Evolutionary conservation across 176 grass and related monocot species (phyloP), one percentile per base, ranked within the genome.

Genomic region (Tuctoria greenei): DNA sequence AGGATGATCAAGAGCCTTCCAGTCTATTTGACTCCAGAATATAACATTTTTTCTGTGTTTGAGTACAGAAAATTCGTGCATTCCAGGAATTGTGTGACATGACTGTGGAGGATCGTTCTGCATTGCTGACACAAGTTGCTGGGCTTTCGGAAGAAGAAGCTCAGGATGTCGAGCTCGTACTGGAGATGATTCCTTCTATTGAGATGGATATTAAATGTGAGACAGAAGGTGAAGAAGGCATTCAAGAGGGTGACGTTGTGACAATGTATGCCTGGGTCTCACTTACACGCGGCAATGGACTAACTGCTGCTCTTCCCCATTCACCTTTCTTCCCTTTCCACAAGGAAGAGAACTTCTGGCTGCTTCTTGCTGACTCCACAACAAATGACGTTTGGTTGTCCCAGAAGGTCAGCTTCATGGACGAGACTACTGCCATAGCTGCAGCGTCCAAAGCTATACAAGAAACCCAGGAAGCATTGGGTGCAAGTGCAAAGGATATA

Each of bases 261-360:
- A 95, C 95, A 34, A 92, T 99, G 92, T 95, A 95, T 86, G 84
- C 95, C 61, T 99, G 95, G 95, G 92, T 99, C 18, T 86, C 95
- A 36, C 82, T 99, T 54, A 49, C 57, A 31, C 95, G 95, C 14
- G 64, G 85, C 45, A 99, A 94, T 34, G 95, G 95, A 46, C 69
- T 99, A 44, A 90, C 81, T 38, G 89, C 87, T 69, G 95, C 91
- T 61, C 92, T 94, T 79, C 91, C 91, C 20, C 92, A 99, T 74
- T 68, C 87, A 14, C 95, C 92, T 47, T 80, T 55, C 49, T 99
- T 88, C 78, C 95, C 89, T 0, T 99, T 95, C 80, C 89, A 88
- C 63, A 99, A 90, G 89, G 95, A 99, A 82, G 95, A 99, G 13
- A 99, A 99, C 71, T 99, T 99, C 55, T 99, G 95, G 95, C 46